Evolutionary conservation across 805 yeast genomes (phyloP).

Genomic region (Candida suzukii): DNA sequence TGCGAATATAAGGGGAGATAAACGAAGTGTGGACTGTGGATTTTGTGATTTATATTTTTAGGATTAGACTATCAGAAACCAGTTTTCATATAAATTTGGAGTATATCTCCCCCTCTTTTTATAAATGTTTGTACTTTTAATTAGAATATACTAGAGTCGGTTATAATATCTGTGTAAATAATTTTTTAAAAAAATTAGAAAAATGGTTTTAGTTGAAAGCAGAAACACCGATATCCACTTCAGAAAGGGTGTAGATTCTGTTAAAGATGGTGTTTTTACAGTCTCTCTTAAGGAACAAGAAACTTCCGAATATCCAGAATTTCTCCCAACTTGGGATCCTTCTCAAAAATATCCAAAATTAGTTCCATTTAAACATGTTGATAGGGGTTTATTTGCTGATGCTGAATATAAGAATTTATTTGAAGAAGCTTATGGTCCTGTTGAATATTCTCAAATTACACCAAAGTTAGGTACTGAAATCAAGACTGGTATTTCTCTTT

Average conservation of each 20-base stretch:
- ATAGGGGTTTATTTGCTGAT: conserved; percentile 52
- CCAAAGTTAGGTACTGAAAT: conserved; percentile 66
- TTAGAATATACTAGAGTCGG: no score
- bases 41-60: no score
- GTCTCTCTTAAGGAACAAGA: conserved; percentile 36
- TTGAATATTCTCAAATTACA: conserved; percentile 36
- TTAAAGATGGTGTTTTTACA: conserved; percentile 38
- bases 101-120: no score
- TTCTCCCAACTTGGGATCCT: conserved; percentile 68
- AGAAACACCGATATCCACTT: conserved; percentile 35
- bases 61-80: no score
- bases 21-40: no score
- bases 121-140: no score
- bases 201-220: not conserved
- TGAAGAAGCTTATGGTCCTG: conserved; percentile 12
- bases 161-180: no score
- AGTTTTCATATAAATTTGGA: no score
- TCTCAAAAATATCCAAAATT: conserved; percentile 41
- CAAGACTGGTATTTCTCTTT: conserved; percentile 42
- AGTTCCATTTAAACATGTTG: conserved; percentile 43
- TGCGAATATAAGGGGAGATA: no score
- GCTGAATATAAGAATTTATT: conserved; percentile 41
- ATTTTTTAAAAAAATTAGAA: no score
- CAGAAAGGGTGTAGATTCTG: conserved; percentile 42
- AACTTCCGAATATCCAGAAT: conserved; percentile 39